Base-by-base conservation (phyloP, 2,329 filamentous ascomycete genomes). In the Thermothelomyces thermophilus region DNA sequence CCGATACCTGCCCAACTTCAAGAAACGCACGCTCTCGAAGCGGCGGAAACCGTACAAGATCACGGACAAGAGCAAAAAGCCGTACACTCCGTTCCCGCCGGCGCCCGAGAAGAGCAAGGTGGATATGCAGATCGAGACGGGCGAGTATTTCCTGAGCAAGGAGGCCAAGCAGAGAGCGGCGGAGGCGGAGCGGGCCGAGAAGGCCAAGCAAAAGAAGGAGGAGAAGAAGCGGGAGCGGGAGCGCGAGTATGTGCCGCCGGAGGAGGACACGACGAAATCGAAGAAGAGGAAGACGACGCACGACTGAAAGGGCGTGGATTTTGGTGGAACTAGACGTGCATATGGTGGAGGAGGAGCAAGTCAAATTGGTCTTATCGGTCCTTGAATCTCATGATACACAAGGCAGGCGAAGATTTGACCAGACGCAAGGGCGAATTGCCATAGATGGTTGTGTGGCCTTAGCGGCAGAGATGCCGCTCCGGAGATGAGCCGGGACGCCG, bases 41-140 rank as follows among this genome's bases (percentile, higher is more conserved):
- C 79, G 93, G 58, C 80, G 82, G 59, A 82, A 84, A 60, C 94
- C 93, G 0, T 80, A 81, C 75, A 89, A 87, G 63, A 83, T 98
- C 65, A 89, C 81, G 47, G 90, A 98, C 75, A 98, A 98, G 79
- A 70, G 75, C 65, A 95, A 91, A 79, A 97, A 95, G 79, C 70
- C 76, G 11, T 98, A 96, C 75, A 98, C 94, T 58, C 91, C 93
- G 9, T 98, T 98, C 83, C 93, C 93, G 42, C 93, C 93, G 6
- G 81, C 90, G 37, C 90, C 90, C 58, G 91, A 98, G 77, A 95
- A 95, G 87, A 96, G 90, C 81, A 98, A 97, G 81, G 80, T 98
- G 61, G 93, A 98, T 70, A 72, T 90, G 69, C 91, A 98, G 77
- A 95, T 98, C 73, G 93, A 98, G 75, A 90, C 82, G 61, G 91